Evolutionary conservation across 805 yeast species (phyloP).

Genomic region (Yamadazyma phyllophila): DNA sequence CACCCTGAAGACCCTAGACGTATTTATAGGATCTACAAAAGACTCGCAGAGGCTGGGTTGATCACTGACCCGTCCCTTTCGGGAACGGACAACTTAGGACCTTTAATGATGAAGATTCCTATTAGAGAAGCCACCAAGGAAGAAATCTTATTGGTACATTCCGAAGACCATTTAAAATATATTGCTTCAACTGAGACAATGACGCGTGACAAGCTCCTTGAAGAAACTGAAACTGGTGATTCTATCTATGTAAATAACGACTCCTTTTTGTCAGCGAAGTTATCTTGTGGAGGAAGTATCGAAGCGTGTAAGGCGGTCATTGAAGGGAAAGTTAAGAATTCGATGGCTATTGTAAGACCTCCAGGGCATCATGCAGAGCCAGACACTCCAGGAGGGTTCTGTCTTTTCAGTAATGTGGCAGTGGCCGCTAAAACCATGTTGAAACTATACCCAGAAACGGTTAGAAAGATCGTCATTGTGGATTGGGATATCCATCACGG

Average conservation of each 20-base stretch:
- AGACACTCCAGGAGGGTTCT: constrained; percentile 94
- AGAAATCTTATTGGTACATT: constrained; percentile 84
- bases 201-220: constrained; percentile 72
- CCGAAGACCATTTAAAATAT: constrained; percentile 73
- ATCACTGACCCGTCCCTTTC: constrained; percentile 74
- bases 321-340: constrained; percentile 86
- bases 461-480: constrained; percentile 73
- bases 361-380: constrained; percentile 99
- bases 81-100: constrained; percentile 76
- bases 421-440: constrained; percentile 90
- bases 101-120: constrained; percentile 83
- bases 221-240: constrained; percentile 88
- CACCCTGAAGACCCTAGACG: constrained; percentile 99
- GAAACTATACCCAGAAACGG: constrained; percentile 82
- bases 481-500: constrained; percentile 99
- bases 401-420: constrained; percentile 93
- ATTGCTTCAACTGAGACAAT: constrained; percentile 73
- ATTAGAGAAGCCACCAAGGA: constrained; percentile 85
- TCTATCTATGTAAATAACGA: constrained; percentile 94
- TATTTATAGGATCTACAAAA: constrained; percentile 89
- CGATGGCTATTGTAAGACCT: constrained; percentile 93
- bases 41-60: constrained; percentile 90
- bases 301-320: constrained; percentile 96
- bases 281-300: constrained; percentile 95
- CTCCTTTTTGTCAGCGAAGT: constrained; percentile 78